These are phyloP conservation scores for Ganoderma meredithae DNA, from an alignment of 1,284 basidiomycete species.

Conservation along the genomic window DNA sequence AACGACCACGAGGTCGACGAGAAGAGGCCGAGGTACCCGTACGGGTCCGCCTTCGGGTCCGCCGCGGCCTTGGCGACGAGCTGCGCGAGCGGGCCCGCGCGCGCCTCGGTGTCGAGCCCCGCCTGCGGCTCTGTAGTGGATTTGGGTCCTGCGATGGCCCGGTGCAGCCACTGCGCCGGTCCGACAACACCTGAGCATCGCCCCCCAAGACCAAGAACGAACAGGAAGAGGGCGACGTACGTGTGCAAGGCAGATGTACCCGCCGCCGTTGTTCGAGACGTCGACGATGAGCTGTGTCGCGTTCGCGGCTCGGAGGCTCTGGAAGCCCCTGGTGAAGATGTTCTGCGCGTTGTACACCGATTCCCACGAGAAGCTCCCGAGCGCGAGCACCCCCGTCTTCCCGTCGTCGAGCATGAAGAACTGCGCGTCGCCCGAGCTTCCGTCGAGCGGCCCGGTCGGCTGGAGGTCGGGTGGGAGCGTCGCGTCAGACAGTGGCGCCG, in stretches of 20 bases:
- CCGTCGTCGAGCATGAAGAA: slow-evolving; percentile 62
- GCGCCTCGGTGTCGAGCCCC: slow-evolving; percentile 59
- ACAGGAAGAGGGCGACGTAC: slow-evolving; percentile 45
- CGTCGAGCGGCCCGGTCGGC: slow-evolving; percentile 50
- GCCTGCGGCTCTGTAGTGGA: slow-evolving; percentile 61
- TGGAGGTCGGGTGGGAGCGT: slow-evolving; percentile 55
- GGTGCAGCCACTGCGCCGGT: slow-evolving; percentile 60
- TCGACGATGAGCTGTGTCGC: slow-evolving; percentile 64
- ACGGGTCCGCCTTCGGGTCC: slow-evolving; percentile 48
- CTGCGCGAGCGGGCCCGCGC: slow-evolving; percentile 58
- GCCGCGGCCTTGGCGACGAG: slow-evolving; percentile 55
- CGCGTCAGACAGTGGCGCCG: slow-evolving; percentile 53
- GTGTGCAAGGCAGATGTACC: slow-evolving; percentile 67
- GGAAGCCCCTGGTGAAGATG: slow-evolving; percentile 56
- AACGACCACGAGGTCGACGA: slow-evolving; percentile 60
- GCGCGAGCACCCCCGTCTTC: slow-evolving; percentile 64
- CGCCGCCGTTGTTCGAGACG: slow-evolving; percentile 68
- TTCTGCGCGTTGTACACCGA: slow-evolving; percentile 51
- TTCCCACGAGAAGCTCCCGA: slow-evolving; percentile 57
- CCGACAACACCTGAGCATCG: no score
- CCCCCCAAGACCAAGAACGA: neutral
- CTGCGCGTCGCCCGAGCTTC: slow-evolving; percentile 58
- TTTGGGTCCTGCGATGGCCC: slow-evolving; percentile 65
- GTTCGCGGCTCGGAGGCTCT: slow-evolving; percentile 55
- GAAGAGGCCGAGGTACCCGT: slow-evolving; percentile 50